phyloP scores from a whole-genome alignment of 805 yeast species.

The Hanseniaspora singularis region DNA sequence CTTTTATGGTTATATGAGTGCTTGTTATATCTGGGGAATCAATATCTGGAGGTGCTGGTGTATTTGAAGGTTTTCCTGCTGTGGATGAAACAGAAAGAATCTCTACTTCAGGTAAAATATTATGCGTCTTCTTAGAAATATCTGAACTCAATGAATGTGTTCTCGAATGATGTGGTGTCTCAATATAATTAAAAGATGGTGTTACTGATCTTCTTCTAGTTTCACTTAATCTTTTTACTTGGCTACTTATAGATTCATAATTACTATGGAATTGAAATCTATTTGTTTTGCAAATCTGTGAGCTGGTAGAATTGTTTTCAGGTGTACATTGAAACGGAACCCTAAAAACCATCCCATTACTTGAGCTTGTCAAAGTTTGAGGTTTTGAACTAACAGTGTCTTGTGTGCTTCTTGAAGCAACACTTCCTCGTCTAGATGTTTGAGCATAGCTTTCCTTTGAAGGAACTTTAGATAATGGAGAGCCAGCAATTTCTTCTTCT shows the following conservation, averaged over 20 bases:
- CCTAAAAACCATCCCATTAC: conserved; percentile 39
- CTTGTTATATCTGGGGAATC: no score
- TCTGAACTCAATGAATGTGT: conserved; percentile 8
- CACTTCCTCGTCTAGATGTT: conserved; percentile 10
- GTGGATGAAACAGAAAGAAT: neutral
- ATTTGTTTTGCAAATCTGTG: neutral
- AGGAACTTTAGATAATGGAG: conserved; percentile 11
- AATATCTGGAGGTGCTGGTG: conserved; percentile 1
- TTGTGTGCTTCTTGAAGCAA: neutral
- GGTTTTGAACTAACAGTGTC: conserved; percentile 15
- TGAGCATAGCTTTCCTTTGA: neutral
- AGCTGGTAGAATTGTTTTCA: neutral
- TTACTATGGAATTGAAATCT: neutral
- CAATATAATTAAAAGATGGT: neutral
- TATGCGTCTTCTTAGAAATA: neutral
- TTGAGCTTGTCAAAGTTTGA: conserved; percentile 25
- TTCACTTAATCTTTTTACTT: conserved; percentile 14
- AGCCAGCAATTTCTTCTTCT: conserved; percentile 5
- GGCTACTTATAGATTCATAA: conserved; percentile 12
- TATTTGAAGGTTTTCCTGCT: neutral
- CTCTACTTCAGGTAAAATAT: conserved; percentile 6
- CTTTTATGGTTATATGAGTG: neutral
- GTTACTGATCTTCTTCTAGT: conserved; percentile 12
- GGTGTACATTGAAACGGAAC: conserved; percentile 52
- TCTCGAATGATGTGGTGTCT: conserved; percentile 6